phyloP scores from a whole-genome alignment of 129 eudicot genomes.

The Daucus carota region DNA sequence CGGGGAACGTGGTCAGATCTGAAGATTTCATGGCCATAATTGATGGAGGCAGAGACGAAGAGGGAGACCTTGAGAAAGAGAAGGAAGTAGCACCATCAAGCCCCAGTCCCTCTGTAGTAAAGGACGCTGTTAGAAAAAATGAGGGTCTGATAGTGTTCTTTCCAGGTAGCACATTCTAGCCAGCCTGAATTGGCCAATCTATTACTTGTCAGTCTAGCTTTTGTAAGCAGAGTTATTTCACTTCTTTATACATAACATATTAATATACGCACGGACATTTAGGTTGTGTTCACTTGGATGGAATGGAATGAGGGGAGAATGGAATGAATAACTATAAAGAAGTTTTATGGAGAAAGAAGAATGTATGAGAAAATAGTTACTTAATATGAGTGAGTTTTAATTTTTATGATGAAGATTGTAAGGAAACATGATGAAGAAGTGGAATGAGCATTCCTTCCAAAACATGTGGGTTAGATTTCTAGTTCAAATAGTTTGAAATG shows the following conservation, averaged over 20 bases:
- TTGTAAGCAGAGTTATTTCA: neutral
- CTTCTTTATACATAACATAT: neutral
- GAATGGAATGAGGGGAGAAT: no score
- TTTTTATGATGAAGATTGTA: no score
- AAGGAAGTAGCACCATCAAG: conserved; percentile 38
- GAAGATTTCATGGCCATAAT: conserved; percentile 81
- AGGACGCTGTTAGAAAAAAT: conserved; percentile 51
- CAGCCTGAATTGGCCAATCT: neutral
- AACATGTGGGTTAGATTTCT: no score
- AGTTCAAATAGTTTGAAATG: no score
- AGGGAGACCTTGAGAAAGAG: conserved; percentile 72
- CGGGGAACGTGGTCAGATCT: conserved; percentile 63
- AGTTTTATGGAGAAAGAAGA: no score
- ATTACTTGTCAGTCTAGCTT: neutral
- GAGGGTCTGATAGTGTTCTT: conserved; percentile 92
- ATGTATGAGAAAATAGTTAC: no score
- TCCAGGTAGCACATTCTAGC: conserved; percentile 50
- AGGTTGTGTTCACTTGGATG: no score
- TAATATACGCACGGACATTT: neutral
- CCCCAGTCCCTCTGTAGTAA: conserved; percentile 28
- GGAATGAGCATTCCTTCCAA: no score
- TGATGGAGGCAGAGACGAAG: conserved; percentile 75
- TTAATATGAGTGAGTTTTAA: no score
- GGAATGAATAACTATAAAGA: no score
- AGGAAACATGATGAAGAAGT: no score